A percentile compares a stretch with the other conserved stretches of the same genome.
Conservation (phyloP, 768 basidiomycete genomes). For the Suillus plorans region DNA sequence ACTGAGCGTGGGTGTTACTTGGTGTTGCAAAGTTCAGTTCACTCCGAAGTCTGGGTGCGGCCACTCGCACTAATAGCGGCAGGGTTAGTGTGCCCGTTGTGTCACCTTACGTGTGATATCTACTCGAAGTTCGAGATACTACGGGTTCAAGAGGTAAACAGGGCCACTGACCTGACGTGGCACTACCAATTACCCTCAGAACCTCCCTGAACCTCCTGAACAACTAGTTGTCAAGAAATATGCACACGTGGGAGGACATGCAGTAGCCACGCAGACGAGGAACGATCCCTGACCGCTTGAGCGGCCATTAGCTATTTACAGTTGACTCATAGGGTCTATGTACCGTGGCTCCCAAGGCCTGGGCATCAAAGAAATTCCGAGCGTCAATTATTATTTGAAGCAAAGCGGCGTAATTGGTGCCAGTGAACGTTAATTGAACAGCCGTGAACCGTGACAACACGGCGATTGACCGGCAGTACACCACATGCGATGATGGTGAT, state of each 20-base stretch:
- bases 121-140: neutral
- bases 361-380: neutral
- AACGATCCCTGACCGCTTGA: neutral
- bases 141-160: neutral
- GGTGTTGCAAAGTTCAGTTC: neutral
- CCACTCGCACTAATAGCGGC: neutral
- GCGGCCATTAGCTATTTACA: neutral
- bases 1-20: neutral
- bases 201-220: neutral
- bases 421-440: neutral
- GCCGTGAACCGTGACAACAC: neutral
- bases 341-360: neutral
- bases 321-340: neutral
- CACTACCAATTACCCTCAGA: slow-evolving; percentile 2
- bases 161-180: neutral
- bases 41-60: neutral
- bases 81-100: neutral
- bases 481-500: neutral
- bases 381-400: neutral
- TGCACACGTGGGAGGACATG: slow-evolving; percentile 3
- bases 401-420: neutral
- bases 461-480: neutral
- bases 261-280: slow-evolving; percentile 3
- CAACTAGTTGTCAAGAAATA: neutral
- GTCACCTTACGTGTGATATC: slow-evolving; percentile 1